These are phyloP conservation scores for Cinnamomum micranthum DNA, from an alignment of 164 flowering plant genomes.

Conservation along the genomic window DNA sequence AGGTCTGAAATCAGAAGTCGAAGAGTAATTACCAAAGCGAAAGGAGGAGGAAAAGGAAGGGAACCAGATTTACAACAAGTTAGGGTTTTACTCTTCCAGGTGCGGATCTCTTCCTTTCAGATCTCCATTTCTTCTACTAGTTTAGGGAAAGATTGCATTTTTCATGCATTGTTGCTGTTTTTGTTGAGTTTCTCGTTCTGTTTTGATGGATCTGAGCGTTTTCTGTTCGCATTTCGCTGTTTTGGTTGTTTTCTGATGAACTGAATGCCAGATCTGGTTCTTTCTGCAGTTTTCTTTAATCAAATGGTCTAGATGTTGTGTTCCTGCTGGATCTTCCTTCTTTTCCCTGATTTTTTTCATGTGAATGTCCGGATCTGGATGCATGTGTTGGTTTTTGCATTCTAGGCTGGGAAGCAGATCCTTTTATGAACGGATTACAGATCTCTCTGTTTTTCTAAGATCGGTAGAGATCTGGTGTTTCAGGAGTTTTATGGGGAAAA, in stretches of 20 bases:
- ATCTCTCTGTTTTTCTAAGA: neutral
- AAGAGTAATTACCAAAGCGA: neutral
- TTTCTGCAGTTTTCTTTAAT: neutral
- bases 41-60: neutral
- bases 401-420: neutral
- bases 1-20: neutral
- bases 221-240: neutral
- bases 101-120: neutral
- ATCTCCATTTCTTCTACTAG: neutral
- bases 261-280: neutral
- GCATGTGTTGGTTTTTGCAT: neutral
- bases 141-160: neutral
- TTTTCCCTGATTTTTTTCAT: too few species aligned
- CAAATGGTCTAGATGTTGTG: neutral
- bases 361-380: neutral
- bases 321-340: neutral
- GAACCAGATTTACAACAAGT: neutral
- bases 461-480: neutral
- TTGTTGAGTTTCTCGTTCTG: neutral
- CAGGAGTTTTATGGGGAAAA: neutral
- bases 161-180: neutral
- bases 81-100: constrained; percentile 5
- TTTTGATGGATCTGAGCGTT: neutral
- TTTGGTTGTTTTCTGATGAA: neutral
- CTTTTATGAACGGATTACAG: neutral